Percentiles rank a stretch among this genome's conserved stretches.
Evolutionary conservation across 805 yeast species (phyloP).

Genomic region (Barnettozyma sp.): DNA sequence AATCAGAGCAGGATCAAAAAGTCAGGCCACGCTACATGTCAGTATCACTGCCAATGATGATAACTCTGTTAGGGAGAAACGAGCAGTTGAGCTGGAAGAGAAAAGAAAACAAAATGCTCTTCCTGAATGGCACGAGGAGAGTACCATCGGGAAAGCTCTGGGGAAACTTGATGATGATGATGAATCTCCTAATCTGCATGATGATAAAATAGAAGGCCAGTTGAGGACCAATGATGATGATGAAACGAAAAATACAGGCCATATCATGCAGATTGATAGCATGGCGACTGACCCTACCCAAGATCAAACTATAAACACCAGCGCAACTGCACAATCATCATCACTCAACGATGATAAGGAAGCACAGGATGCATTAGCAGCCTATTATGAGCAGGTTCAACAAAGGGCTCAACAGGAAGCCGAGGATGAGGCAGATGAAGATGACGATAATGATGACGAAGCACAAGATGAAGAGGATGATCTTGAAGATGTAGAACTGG

Average conservation of each 20-base stretch:
- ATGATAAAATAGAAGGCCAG: constrained; percentile 37
- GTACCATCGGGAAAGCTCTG: constrained; percentile 72
- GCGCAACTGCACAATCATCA: constrained; percentile 21
- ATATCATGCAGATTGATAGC: constrained; percentile 14
- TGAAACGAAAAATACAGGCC: constrained; percentile 12
- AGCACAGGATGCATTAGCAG: constrained; percentile 23
- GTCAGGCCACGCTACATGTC: constrained; percentile 85
- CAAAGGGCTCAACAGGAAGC: constrained; percentile 24
- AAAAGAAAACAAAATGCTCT: constrained; percentile 85
- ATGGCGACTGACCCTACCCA: constrained; percentile 1
- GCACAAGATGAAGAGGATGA: constrained; percentile 42
- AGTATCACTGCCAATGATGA: constrained; percentile 84
- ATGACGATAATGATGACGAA: constrained; percentile 40
- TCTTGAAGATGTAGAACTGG: constrained; percentile 60
- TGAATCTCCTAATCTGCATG: no score
- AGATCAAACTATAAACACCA: constrained; percentile 12
- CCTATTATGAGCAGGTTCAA: constrained; percentile 23
- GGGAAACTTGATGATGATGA: constrained; percentile 52
- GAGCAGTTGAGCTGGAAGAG: constrained; percentile 59
- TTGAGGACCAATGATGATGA: constrained; percentile 13
- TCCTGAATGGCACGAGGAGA: constrained; percentile 92
- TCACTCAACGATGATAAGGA: constrained; percentile 17
- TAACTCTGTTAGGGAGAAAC: constrained; percentile 56
- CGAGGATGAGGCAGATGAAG: constrained; percentile 22
- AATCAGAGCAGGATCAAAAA: constrained; percentile 49